These are phyloP conservation scores for Chlorella sp. DNA, from an alignment of 139 green algal genomes.

Conservation along the genomic window DNA sequence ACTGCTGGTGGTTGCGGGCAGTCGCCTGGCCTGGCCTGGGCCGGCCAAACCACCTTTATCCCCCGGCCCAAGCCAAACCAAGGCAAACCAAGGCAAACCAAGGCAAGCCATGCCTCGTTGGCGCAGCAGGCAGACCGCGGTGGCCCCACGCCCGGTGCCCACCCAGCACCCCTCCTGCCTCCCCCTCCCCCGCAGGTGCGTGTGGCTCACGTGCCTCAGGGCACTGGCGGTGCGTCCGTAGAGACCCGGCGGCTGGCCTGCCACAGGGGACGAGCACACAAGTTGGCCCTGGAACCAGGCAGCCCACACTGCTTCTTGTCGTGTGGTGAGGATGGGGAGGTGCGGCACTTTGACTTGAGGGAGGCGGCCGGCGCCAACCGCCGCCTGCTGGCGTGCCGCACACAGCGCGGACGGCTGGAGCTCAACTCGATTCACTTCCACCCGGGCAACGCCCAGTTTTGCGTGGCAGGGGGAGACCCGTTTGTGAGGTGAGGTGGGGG, in stretches of 20 bases:
- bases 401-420: slow-evolving; percentile 19
- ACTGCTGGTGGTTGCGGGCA: no score
- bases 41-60: no score
- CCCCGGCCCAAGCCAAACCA: no score
- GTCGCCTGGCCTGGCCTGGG: no score
- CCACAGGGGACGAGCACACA: slow-evolving; percentile 69
- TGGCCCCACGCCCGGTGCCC: no score
- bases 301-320: slow-evolving; percentile 50
- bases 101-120: no score
- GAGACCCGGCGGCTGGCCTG: slow-evolving; percentile 40
- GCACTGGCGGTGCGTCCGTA: slow-evolving; percentile 2
- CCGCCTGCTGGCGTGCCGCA: slow-evolving; percentile 42
- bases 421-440: slow-evolving; percentile 57
- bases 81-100: no score
- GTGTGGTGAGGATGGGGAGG: slow-evolving; percentile 57
- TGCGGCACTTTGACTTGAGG: slow-evolving; percentile 58
- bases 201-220: slow-evolving; percentile 33
- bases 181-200: slow-evolving; percentile 31
- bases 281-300: slow-evolving; percentile 78
- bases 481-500: slow-evolving; percentile 28
- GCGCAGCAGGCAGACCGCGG: no score
- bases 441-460: slow-evolving; percentile 54
- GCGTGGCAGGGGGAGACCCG: slow-evolving; percentile 56
- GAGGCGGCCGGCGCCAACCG: slow-evolving; percentile 10
- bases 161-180: background rate